Base-by-base conservation (phyloP, 805 yeast genomes). In the Saturnispora hagleri region DNA sequence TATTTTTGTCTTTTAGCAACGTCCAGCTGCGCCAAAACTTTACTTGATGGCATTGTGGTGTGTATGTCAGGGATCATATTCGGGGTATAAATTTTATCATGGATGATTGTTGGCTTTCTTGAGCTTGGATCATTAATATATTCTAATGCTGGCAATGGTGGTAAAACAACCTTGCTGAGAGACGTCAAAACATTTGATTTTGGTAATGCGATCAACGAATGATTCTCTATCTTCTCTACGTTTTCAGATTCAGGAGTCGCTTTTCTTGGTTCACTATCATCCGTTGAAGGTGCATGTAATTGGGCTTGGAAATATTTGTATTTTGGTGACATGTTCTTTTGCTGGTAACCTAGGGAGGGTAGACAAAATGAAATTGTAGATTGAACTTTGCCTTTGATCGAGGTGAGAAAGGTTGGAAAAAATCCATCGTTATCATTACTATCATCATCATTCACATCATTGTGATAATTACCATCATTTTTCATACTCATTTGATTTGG, bases 81-180 rank as follows among this genome's bases (percentile, higher is more conserved):
- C 1, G 96, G 96, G 4, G 85, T 62, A 62, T 91, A 91, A 0
- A 85, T 67, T 57, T 84, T 81, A 62, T 91, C 98, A 62, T 93
- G 97, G 43, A 91, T 70, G 24, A 91, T 84, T 1, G 82, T 78
- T 9, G 80, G 79, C 5, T 58, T 49, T 44, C 98, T 72, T 1
- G 75, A 60, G 0, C 66, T 65, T 0, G 97, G 97, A 57, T 88
- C 79, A 24, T 74, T 76, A 17, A 90, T 74, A 63, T 77, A 91
- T 52, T 75, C 75, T 48, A 74, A 64, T 0, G 86, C 71, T 0
- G 98, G 97, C 10, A 82, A 69, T 1, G 97, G 95, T 1, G 97
- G 95, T 5, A 86, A 67, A 6, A 91, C 68, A 1, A 87, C 80
- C 5, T 84, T 79, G 4, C 88, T 77, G 0, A 95, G 96, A 0